Evolutionary conservation across 1,284 basidiomycete genomes (phyloP), one percentile per base, ranked within the genome.

Genomic region (Afroboletus lepidellus): DNA sequence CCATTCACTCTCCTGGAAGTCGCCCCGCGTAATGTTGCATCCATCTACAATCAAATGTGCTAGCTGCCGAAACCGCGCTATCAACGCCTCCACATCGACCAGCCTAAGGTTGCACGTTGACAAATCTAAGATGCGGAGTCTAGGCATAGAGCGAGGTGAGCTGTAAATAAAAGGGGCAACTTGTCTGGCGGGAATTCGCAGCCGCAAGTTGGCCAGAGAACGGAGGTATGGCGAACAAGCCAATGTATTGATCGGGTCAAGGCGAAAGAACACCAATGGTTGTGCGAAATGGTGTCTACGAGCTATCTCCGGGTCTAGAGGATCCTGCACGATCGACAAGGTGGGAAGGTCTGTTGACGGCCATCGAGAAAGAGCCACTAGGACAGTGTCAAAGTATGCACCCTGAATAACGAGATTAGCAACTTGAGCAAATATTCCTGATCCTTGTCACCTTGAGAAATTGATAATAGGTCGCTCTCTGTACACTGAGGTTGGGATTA

Each of bases 181-280:
- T 16, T 76, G 74, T 18, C 85, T 78, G 2, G 73, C 68, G 16
- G 87, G 87, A 33, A 88, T 72, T 38, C 82, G 80, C 29, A 90
- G 65, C 12, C 83, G 76, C 43, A 88, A 65, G 44, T 75, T 68
- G 9, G 63, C 72, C 42, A 84, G 65, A 16, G 73, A 64, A 30
- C 58, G 63, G 25, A 78, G 55, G 34, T 71, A 69, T 0, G 73
- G 67, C 3, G 85, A 82, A 41, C 72, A 71, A 8, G 78, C 64
- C 43, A 88, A 71, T 1, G 61, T 57, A 2, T 75, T 58, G 49
- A 82, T 62, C 3, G 76, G 67, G 39, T 84, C 77, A 29, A 89
- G 73, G 18, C 75, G 76, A 63, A 86, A 86, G 71, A 90, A 89
- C 5, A 88, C 85, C 46, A 90, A 69, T 0, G 87, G 87, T 60